Percentiles rank a stretch among this genome's conserved stretches.
Evolutionary conservation across 306 rosid species (phyloP).

Genomic region (Castanopsis chinensis): DNA sequence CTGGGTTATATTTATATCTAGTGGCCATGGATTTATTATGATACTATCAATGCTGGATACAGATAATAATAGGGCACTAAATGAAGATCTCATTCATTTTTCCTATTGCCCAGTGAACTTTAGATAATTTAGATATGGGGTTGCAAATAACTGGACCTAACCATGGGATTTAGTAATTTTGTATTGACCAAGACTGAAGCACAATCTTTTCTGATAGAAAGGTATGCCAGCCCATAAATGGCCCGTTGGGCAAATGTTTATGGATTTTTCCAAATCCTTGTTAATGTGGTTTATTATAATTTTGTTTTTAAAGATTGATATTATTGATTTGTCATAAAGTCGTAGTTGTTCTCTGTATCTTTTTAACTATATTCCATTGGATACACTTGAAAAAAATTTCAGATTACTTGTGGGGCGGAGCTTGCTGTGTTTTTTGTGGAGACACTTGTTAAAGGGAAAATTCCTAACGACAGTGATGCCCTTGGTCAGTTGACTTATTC

Average conservation of each 20-base stretch:
- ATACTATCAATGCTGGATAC: background rate
- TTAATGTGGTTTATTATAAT: background rate
- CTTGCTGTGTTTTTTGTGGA: conserved; percentile 88
- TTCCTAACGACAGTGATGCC: conserved; percentile 59
- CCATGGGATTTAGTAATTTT: conserved; percentile 14
- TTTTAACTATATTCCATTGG: too few relatives aligned
- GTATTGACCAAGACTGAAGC: background rate
- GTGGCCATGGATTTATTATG: background rate
- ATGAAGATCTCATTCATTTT: background rate
- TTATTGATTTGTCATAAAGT: conserved; percentile 1
- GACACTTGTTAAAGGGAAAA: conserved; percentile 70
- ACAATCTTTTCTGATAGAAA: background rate
- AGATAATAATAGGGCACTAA: too few relatives aligned
- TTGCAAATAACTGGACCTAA: conserved; percentile 5
- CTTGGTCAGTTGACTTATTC: conserved; percentile 55
- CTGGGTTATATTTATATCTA: background rate
- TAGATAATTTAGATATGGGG: background rate
- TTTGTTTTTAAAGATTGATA: background rate
- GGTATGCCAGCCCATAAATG: background rate
- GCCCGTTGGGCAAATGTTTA: background rate
- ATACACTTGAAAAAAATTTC: conserved; percentile 22
- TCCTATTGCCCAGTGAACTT: background rate
- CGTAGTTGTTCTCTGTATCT: too few relatives aligned
- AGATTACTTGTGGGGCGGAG: conserved; percentile 97
- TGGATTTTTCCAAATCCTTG: background rate